phyloP scores from a whole-genome alignment of 2,329 filamentous ascomycete genomes.

The Fusarium sp. region DNA sequence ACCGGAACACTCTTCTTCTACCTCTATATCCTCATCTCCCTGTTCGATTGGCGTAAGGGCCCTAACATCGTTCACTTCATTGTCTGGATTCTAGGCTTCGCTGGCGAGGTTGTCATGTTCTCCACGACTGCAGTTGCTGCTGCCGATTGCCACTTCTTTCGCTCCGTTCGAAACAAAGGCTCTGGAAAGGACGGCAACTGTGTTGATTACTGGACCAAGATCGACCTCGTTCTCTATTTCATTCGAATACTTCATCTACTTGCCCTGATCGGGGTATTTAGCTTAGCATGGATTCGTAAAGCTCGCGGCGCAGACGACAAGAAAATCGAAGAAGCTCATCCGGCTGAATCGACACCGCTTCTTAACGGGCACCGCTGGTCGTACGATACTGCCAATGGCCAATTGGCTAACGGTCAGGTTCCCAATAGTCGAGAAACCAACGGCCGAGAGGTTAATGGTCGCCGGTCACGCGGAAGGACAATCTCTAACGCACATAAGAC shows the following conservation, averaged over 20 bases:
- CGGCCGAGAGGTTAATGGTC: constrained; percentile 46
- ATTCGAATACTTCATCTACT: constrained; percentile 77
- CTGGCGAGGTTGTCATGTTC: constrained; percentile 80
- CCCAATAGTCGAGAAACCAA: constrained; percentile 36
- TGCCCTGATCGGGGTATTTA: constrained; percentile 66
- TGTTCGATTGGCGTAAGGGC: constrained; percentile 85
- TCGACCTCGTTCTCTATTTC: constrained; percentile 75
- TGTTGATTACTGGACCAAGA: constrained; percentile 58
- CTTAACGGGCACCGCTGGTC: constrained; percentile 61
- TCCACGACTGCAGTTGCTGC: constrained; percentile 77
- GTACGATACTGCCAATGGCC: constrained; percentile 54
- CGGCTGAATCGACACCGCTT: constrained; percentile 74
- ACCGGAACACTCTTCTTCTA: constrained; percentile 89
- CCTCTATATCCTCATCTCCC: constrained; percentile 84
- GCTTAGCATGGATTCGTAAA: constrained; percentile 59
- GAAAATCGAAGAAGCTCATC: constrained; percentile 57
- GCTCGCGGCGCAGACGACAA: constrained; percentile 55
- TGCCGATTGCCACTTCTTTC: constrained; percentile 73
- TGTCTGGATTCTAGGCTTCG: constrained; percentile 81
- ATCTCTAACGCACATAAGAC: constrained; percentile 57
- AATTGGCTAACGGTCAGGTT: constrained; percentile 43
- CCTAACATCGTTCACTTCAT: constrained; percentile 84
- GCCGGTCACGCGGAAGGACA: constrained; percentile 54
- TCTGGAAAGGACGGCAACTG: constrained; percentile 50
- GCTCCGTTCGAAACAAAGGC: constrained; percentile 49